Conservation (phyloP, 129 eudicot species). For the Helianthus tuberosus region DNA sequence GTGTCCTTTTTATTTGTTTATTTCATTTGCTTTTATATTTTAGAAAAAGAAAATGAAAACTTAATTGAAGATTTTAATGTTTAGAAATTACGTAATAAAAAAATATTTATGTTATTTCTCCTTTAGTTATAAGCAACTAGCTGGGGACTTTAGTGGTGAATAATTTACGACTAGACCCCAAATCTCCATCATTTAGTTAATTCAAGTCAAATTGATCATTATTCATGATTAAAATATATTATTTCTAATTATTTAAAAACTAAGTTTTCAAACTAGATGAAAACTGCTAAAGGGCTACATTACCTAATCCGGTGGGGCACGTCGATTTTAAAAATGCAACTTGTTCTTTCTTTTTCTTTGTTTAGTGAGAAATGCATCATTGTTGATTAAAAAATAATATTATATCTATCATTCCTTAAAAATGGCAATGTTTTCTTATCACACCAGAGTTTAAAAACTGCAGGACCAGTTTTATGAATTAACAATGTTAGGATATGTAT, state of each 20-base stretch:
- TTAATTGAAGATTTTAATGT: too few species aligned
- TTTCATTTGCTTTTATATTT: too few species aligned
- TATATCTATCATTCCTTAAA: background rate
- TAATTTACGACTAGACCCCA: slow-evolving; percentile 12
- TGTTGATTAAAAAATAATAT: background rate
- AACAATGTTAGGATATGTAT: background rate
- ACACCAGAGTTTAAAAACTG: background rate
- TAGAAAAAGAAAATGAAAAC: too few species aligned
- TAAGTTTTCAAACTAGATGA: slow-evolving; percentile 2
- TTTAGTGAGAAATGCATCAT: background rate
- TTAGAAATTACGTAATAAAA: too few species aligned
- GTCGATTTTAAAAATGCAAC: slow-evolving; percentile 14
- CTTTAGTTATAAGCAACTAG: background rate
- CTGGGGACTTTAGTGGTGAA: background rate
- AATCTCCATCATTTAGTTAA: slow-evolving; percentile 19
- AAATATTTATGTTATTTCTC: background rate
- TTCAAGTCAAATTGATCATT: slow-evolving; percentile 12
- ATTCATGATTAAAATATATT: background rate
- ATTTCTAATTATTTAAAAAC: background rate
- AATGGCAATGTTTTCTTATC: background rate
- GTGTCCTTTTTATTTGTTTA: too few species aligned
- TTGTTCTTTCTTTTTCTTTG: background rate
- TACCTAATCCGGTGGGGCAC: slow-evolving; percentile 28
- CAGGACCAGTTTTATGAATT: background rate
- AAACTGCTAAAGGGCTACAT: slow-evolving; percentile 17